A percentile compares a stretch with the other conserved stretches of the same genome.
phyloP scores from a whole-genome alignment of 495 filamentous ascomycete genomes.

The Penicillium riverlandense region DNA sequence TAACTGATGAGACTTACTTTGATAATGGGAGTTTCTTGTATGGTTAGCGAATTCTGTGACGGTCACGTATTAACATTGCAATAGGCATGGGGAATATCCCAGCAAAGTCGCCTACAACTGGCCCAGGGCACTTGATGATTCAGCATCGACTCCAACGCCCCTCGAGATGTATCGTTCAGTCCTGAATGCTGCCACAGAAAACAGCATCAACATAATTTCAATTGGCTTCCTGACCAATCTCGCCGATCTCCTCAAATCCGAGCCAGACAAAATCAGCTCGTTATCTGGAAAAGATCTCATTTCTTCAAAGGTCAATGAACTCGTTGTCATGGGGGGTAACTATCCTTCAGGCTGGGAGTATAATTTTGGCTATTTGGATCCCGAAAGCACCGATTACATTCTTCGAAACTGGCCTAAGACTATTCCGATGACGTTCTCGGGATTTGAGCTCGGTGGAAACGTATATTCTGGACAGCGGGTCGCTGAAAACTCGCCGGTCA shows the following conservation, averaged over 20 bases:
- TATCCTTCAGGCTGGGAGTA: slow-evolving; percentile 1
- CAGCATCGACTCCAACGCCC: background rate
- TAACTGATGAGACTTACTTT: background rate
- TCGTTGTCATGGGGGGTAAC: slow-evolving; percentile 1
- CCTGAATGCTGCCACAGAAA: background rate
- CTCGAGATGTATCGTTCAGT: no score
- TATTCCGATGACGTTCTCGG: background rate
- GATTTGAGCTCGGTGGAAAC: background rate
- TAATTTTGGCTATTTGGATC: background rate
- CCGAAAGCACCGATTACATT: background rate
- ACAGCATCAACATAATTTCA: slow-evolving; percentile 1
- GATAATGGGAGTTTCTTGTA: background rate
- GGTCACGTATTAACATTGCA: no score
- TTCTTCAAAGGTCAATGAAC: background rate
- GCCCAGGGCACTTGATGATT: background rate
- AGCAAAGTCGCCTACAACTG: background rate
- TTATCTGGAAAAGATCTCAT: background rate
- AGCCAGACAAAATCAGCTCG: background rate
- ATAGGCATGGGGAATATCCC: background rate
- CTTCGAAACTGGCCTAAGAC: background rate
- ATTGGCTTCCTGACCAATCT: background rate
- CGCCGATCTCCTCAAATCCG: background rate
- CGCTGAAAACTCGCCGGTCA: background rate
- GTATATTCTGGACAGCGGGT: background rate
- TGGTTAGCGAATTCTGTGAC: background rate